phyloP scores from a whole-genome alignment of 768 basidiomycete species.

The Candolleomyces eurysporus region DNA sequence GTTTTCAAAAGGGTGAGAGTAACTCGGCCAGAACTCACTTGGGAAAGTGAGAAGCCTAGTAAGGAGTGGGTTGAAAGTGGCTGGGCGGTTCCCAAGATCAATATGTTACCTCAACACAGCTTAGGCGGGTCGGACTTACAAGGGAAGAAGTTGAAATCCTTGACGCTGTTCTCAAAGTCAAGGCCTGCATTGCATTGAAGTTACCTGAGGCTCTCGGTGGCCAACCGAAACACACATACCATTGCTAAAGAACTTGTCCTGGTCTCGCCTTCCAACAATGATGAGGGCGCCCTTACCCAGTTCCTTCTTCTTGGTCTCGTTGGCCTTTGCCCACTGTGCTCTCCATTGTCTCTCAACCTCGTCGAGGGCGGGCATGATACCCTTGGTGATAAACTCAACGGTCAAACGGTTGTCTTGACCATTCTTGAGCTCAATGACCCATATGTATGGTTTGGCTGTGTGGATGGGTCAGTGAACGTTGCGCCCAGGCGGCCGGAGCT shows the following conservation, averaged over 20 bases:
- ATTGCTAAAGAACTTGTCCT: conserved; percentile 90
- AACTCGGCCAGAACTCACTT: conserved; percentile 37
- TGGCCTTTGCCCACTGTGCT: conserved; percentile 43
- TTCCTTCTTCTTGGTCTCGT: conserved; percentile 43
- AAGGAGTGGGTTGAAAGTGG: conserved; percentile 72
- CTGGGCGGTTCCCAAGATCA: conserved; percentile 33
- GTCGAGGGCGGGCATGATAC: conserved; percentile 69
- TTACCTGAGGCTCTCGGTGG: not conserved
- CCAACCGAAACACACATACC: conserved; percentile 37
- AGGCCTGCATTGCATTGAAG: conserved; percentile 49
- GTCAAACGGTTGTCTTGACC: conserved; percentile 74
- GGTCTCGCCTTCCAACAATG: conserved; percentile 69
- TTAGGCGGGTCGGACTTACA: conserved; percentile 30
- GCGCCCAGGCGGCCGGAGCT: not conserved
- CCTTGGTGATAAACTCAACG: conserved; percentile 52
- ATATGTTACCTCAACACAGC: conserved; percentile 1
- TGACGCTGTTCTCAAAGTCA: conserved; percentile 51
- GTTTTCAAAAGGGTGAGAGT: not conserved
- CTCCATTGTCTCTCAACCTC: conserved; percentile 73
- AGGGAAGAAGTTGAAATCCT: conserved; percentile 64
- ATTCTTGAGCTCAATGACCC: conserved; percentile 82
- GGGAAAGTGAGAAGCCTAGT: conserved; percentile 72
- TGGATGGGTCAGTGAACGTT: not conserved
- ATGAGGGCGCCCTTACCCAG: conserved; percentile 69
- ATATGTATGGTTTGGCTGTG: conserved; percentile 56